Evolutionary conservation across 1,139 yeast genomes (phyloP), one percentile per base, ranked within the genome.

Genomic region (Kodamaea alishanica): DNA sequence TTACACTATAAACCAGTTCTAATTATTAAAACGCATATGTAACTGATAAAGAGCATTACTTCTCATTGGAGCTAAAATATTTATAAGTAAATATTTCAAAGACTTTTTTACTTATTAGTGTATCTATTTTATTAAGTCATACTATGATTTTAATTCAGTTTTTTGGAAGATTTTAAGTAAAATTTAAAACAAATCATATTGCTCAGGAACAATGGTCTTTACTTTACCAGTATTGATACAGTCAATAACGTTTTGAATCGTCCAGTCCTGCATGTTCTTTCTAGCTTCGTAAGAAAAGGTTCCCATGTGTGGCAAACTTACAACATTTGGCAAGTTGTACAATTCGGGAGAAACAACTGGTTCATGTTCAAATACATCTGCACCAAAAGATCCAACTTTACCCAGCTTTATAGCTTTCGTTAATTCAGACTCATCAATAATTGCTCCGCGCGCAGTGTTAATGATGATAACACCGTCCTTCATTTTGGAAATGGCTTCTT

Each of bases 301-400:
- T 25, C 95, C 96, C 82, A 84, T 78, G 57, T 88, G 95, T 12
- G 95, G 95, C 49, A 83, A 67, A 31, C 83, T 72, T 8, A 82
- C 70, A 10, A 81, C 87, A 43, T 79, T 77, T 4, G 79, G 78
- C 50, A 77, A 56, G 11, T 67, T 65, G 35, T 74, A 62, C 44
- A 84, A 63, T 44, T 82, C 87, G 50, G 69, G 60, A 28, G 82
- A 72, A 12, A 79, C 81, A 46, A 77, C 52, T 6, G 97, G 97
- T 64, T 90, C 97, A 48, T 73, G 65, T 56, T 87, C 96, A 61
- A 79, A 84, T 26, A 89, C 97, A 58, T 89, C 97, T 30, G 89
- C 61, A 10, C 92, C 95, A 47, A 81, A 85, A 8, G 83, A 65
- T 31, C 83, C 79, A 31, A 89, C 75, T 51, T 85, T 81, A 15